Conservation (phyloP, 306 rosid genomes). For the Geum urbanum region DNA sequence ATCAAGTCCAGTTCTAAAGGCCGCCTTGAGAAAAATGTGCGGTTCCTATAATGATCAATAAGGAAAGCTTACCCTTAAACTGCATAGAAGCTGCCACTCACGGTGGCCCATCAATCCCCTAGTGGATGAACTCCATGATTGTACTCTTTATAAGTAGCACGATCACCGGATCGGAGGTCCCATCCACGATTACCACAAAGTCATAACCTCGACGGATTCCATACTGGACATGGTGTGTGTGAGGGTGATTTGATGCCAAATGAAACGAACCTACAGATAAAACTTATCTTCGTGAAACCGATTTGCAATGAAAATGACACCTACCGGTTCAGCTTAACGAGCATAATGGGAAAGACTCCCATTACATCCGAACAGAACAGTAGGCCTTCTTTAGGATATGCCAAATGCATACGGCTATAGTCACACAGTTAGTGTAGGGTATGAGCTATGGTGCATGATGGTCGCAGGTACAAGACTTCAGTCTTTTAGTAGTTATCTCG, state of each 20-base stretch:
- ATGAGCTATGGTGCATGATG: conserved; percentile 28
- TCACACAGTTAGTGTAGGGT: neutral
- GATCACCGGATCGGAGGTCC: neutral
- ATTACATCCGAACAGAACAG: neutral
- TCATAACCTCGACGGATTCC: neutral
- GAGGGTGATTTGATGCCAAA: neutral
- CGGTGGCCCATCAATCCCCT: conserved; percentile 5
- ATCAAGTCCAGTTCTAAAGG: neutral
- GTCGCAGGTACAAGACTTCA: conserved; percentile 36
- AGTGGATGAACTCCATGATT: neutral
- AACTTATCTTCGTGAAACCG: neutral
- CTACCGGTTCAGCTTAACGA: too few species aligned
- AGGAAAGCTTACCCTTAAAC: neutral
- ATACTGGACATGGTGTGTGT: conserved; percentile 8
- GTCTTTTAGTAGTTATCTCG: conserved; percentile 20
- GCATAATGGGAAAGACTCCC: neutral
- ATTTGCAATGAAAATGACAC: too few species aligned
- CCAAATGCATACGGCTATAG: neutral
- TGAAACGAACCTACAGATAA: neutral
- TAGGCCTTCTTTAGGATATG: neutral
- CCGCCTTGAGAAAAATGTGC: neutral
- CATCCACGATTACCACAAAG: neutral
- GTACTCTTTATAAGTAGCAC: neutral
- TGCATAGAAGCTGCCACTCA: neutral
- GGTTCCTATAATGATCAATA: neutral